Evolutionary conservation across 2,329 filamentous ascomycete genomes (phyloP).

Genomic region (Epichloe festucae): DNA sequence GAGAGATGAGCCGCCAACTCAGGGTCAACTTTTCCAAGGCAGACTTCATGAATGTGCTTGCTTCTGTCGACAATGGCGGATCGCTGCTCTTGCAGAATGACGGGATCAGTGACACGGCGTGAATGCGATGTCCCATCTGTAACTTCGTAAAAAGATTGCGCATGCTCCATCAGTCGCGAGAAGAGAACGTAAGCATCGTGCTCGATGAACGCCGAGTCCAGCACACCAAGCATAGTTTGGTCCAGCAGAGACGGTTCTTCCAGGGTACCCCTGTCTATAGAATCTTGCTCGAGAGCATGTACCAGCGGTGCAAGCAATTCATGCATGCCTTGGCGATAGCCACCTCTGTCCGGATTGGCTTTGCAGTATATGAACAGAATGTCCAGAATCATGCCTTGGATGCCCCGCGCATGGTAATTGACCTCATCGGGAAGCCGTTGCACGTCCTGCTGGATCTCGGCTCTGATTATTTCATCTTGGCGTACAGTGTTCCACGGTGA

Average conservation of each 20-base stretch:
- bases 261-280: constrained; percentile 41
- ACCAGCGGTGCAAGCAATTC: constrained; percentile 84
- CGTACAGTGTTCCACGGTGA: constrained; percentile 85
- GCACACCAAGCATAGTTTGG: constrained; percentile 45
- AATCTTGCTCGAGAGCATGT: constrained; percentile 72
- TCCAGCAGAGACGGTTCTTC: constrained; percentile 26
- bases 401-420: constrained; percentile 70
- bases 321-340: constrained; percentile 98
- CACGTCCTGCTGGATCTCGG: constrained; percentile 90
- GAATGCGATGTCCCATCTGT: constrained; percentile 9
- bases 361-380: constrained; percentile 93
- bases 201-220: constrained; percentile 66
- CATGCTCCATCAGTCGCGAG: constrained; percentile 73
- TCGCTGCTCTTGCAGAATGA: constrained; percentile 22
- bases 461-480: constrained; percentile 68
- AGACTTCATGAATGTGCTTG: constrained; percentile 72
- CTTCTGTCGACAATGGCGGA: constrained; percentile 69
- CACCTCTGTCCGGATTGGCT: constrained; percentile 70
- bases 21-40: constrained; percentile 67
- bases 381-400: constrained; percentile 73
- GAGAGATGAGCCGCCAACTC: constrained; percentile 70
- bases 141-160: constrained; percentile 77
- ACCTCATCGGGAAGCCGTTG: constrained; percentile 83
- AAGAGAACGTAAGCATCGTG: constrained; percentile 87
- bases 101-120: constrained; percentile 8